A percentile compares a stretch with the other conserved stretches of the same genome.
These are phyloP conservation scores for Escallonia rubra DNA, from an alignment of 129 eudicot genomes.

Conservation along the genomic window DNA sequence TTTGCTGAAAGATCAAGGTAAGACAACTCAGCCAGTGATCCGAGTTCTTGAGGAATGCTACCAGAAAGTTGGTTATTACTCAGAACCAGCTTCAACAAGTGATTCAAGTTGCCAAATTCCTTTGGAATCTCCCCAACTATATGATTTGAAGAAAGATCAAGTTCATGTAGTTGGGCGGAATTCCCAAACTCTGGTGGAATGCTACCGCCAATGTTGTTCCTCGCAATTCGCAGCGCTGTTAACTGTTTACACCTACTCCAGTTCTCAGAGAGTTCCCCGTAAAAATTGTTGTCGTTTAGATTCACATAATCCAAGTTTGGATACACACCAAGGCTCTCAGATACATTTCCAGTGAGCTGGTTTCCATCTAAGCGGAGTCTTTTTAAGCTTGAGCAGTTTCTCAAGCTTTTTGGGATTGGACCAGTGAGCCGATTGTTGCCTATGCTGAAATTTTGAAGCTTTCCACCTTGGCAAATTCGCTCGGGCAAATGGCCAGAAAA, in stretches of 20 bases:
- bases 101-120: slow-evolving; percentile 11
- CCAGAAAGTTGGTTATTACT: slow-evolving; percentile 23
- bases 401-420: slow-evolving; percentile 21
- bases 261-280: no score
- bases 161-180: slow-evolving; percentile 2
- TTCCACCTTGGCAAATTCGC: slow-evolving; percentile 23
- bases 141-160: slow-evolving; percentile 32
- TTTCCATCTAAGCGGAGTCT: no score
- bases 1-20: slow-evolving; percentile 31
- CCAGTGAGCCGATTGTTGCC: slow-evolving; percentile 28
- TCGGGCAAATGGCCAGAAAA: slow-evolving; percentile 38
- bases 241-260: slow-evolving; percentile 25
- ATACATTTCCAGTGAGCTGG: neutral
- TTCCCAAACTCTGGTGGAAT: slow-evolving; percentile 36
- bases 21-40: slow-evolving; percentile 14
- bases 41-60: slow-evolving; percentile 27
- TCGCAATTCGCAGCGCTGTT: slow-evolving; percentile 18
- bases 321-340: slow-evolving; percentile 33
- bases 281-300: neutral
- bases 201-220: slow-evolving; percentile 28
- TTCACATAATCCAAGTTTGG: slow-evolving; percentile 21
- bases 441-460: slow-evolving; percentile 14
- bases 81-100: slow-evolving; percentile 14
- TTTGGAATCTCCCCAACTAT: slow-evolving; percentile 34
- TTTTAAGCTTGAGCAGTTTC: slow-evolving; percentile 23